phyloP scores from a whole-genome alignment of 1,284 basidiomycete genomes.

The Vanrija pseudolonga region DNA sequence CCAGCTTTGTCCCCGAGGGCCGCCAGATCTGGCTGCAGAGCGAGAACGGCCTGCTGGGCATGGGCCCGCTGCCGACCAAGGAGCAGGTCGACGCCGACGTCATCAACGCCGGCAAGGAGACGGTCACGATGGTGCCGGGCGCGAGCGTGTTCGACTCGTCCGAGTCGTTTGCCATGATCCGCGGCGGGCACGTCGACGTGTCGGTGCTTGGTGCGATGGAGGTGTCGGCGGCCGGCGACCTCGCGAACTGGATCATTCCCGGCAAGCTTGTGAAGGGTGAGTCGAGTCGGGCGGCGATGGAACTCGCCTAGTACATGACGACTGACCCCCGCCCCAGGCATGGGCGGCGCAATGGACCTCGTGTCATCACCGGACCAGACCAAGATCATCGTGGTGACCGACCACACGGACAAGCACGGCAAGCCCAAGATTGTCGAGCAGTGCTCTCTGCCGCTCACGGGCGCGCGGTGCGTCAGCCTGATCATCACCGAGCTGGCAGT shows the following conservation, averaged over 20 bases:
- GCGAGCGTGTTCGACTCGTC: slow-evolving; percentile 84
- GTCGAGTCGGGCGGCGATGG: slow-evolving; percentile 8
- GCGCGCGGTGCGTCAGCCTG: slow-evolving; percentile 73
- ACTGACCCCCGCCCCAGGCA: slow-evolving; percentile 56
- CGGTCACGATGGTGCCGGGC: slow-evolving; percentile 79
- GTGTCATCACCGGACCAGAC: slow-evolving; percentile 88
- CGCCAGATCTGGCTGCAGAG: slow-evolving; percentile 83
- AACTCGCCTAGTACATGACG: too few species aligned
- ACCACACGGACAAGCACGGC: slow-evolving; percentile 77
- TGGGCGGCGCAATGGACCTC: slow-evolving; percentile 91
- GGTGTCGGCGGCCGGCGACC: slow-evolving; percentile 82
- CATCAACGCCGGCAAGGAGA: slow-evolving; percentile 92
- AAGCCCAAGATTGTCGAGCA: slow-evolving; percentile 76
- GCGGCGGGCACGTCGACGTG: slow-evolving; percentile 88
- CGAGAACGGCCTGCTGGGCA: slow-evolving; percentile 87
- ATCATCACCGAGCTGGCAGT: slow-evolving; percentile 85
- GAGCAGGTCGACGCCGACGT: slow-evolving; percentile 78
- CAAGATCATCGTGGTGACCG: slow-evolving; percentile 60
- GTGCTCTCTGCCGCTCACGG: slow-evolving; percentile 83
- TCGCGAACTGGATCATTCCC: slow-evolving; percentile 96
- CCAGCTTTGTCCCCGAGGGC: slow-evolving; percentile 68
- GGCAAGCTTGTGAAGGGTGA: slow-evolving; percentile 77
- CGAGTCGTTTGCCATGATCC: slow-evolving; percentile 92
- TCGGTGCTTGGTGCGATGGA: slow-evolving; percentile 79
- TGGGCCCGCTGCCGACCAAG: slow-evolving; percentile 84